Evolutionary conservation across 768 basidiomycete species (phyloP).

Genomic region (Pleurotus ostreatus): DNA sequence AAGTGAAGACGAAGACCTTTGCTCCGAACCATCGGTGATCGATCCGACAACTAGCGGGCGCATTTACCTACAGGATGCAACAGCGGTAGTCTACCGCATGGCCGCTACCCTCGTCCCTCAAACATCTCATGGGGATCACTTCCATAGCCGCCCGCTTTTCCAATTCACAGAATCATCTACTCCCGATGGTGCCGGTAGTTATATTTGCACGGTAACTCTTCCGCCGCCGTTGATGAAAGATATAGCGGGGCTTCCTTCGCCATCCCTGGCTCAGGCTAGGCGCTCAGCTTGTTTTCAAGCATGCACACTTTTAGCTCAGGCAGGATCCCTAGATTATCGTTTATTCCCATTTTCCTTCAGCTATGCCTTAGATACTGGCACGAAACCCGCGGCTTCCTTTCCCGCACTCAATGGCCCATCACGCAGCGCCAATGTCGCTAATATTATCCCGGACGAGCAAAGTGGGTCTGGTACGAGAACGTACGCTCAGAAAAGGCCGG

Average conservation of each 20-base stretch:
- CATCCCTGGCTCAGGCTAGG: slow-evolving; percentile 49
- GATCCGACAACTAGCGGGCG: slow-evolving; percentile 63
- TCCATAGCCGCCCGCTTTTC: slow-evolving; percentile 27
- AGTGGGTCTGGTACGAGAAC: slow-evolving; percentile 40
- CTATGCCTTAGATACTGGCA: too few species aligned
- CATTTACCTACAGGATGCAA: slow-evolving; percentile 57
- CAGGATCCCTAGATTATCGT: slow-evolving; percentile 48
- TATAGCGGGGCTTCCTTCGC: slow-evolving; percentile 41
- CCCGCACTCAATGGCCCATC: too few species aligned
- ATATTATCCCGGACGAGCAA: slow-evolving; percentile 11
- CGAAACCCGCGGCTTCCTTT: background rate
- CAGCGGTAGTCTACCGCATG: slow-evolving; percentile 52
- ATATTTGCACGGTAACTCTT: slow-evolving; percentile 47
- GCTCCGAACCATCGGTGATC: slow-evolving; percentile 34
- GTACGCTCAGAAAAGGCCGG: slow-evolving; percentile 57
- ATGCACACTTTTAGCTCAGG: slow-evolving; percentile 45
- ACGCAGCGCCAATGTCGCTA: background rate
- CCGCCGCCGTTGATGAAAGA: slow-evolving; percentile 35
- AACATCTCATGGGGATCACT: slow-evolving; percentile 1
- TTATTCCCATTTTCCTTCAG: slow-evolving; percentile 37
- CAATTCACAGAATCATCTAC: slow-evolving; percentile 32
- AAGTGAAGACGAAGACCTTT: slow-evolving; percentile 44
- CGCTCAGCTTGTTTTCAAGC: slow-evolving; percentile 55
- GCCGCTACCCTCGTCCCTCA: slow-evolving; percentile 20
- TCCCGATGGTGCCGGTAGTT: slow-evolving; percentile 22